Base-by-base conservation (phyloP, 148 eudicot species). In the Vaccinium myrtillus region DNA sequence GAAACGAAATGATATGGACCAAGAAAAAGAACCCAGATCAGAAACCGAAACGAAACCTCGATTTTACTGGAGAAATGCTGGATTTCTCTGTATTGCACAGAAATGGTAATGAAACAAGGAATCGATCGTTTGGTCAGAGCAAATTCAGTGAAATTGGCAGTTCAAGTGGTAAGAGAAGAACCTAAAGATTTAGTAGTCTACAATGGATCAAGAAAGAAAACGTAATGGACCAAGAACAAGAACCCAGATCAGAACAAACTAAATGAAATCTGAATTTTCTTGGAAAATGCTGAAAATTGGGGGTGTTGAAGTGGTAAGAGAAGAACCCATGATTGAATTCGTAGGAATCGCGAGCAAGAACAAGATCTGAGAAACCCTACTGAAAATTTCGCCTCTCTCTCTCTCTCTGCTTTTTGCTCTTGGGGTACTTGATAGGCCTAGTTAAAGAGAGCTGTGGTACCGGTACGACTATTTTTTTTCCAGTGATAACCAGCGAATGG, bases 1-100 rank as follows among this genome's bases (percentile, higher is more conserved):
- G 51, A 63, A 86, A 51, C 46, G 25, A 67, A 14, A 59, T 30
- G 2, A 9, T 59, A 51, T 73, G 5, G 54, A 70, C 32, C 65
- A 85, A 81, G 43, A 54, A 27, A 18, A 49, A 76, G 18, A 79
- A 89, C 30, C 67, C 78, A 81, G 87, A 69, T 88, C 55, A 83
- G 86, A 77, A 86, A 85, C 59, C 14, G 18, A 16, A 55, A 87
- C 73, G 53, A 70, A 63, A 77, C 59, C 81, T 56, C 56, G 83
- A 70, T 55, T 73, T 48, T 18, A 2, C 18, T 2, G 4, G n/a
- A 84, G 46, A 83, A 75, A 19, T 15, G 39, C 8, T 84, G 75
- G 61, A 83, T 63, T 50, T 61, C 46, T 10, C 39, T 59, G 6
- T 23, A 12, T 23, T 36, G 25, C 54, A 13, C 67, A 80, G 75